Evolutionary conservation across 805 yeast species (phyloP).

Genomic region (Nakazawaea ishiwadae): DNA sequence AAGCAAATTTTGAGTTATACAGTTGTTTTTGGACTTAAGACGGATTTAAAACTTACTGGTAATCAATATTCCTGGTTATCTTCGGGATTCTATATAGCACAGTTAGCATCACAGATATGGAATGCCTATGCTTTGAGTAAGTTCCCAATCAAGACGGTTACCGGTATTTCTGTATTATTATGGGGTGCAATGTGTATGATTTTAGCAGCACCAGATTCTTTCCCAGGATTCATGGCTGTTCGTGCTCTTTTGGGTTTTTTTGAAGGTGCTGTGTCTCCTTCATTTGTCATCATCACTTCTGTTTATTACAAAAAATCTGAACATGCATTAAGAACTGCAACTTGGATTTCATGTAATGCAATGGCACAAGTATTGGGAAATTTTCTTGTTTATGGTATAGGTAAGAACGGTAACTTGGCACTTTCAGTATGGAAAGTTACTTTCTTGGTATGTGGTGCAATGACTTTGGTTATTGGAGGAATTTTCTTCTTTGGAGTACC

Average conservation of each 20-base stretch:
- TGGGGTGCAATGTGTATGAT: slow-evolving; percentile 46
- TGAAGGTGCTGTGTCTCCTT: slow-evolving; percentile 40
- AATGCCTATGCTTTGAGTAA: slow-evolving; percentile 28
- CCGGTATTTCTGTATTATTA: slow-evolving; percentile 20
- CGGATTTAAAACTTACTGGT: slow-evolving; percentile 24
- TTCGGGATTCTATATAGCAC: slow-evolving; percentile 32
- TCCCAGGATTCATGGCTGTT: slow-evolving; percentile 40
- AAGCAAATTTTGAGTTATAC: slow-evolving; percentile 36
- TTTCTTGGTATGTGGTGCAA: slow-evolving; percentile 50
- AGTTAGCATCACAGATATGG: slow-evolving; percentile 32
- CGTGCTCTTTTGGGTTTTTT: slow-evolving; percentile 50
- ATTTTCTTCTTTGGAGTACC: slow-evolving; percentile 20
- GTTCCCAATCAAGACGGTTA: slow-evolving; percentile 32
- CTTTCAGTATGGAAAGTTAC: slow-evolving; percentile 48
- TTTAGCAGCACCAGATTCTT: slow-evolving; percentile 39
- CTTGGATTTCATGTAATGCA: slow-evolving; percentile 47
- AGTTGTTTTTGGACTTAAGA: slow-evolving; percentile 20
- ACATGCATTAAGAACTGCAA: slow-evolving; percentile 47
- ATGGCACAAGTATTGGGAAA: slow-evolving; percentile 38
- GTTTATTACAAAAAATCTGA: slow-evolving; percentile 42
- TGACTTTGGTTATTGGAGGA: slow-evolving; percentile 30
- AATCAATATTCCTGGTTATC: slow-evolving; percentile 19
- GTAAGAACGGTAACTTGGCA: slow-evolving; percentile 19
- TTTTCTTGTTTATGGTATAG: slow-evolving; percentile 32
- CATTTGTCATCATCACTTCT: slow-evolving; percentile 41